Evolutionary conservation across 345 rosid genomes (phyloP), one percentile per base, ranked within the genome.

Genomic region (Eucalyptus curtisii): DNA sequence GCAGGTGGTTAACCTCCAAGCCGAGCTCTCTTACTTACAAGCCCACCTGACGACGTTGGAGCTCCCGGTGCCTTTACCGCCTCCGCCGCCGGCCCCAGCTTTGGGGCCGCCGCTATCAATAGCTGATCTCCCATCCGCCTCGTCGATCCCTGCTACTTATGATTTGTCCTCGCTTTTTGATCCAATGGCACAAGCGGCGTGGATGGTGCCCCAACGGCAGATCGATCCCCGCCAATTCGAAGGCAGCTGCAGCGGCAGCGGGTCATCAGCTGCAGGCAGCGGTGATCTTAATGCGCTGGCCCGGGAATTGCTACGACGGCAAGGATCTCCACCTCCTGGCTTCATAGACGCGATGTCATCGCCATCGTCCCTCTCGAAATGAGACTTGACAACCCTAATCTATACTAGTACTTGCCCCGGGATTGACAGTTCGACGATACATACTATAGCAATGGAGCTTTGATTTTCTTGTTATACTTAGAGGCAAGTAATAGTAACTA

Each of bases 21-120:
- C 99, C 12, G 99, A 97, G 92, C 93, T 97, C 15, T 92, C 99
- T n/a, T 95, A 91, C 93, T 91, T 96, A 89, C 98, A 96, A 91
- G 94, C 99, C 55, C 95, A 94, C 87, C 90, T 96, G 66, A 91
- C 98, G 40, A 91, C 98, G 16, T 81, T 96, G 87, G 96, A 95
- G 93, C 91, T 91, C 31, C 94, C 96, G 37, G 89, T 94, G 27
- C 93, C 91, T n/a, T 93, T 93, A 25, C 92, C 95, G 13, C 95
- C 94, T 27, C 95, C 91, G 15, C 91, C 93, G 3, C 90, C 91
- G 6, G 89, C 92, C 59, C 52, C 88, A 6, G 44, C 89, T 19
- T 64, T 90, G 89, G 82, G 91, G 7, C 87, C 91, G 3, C 92
- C 92, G 4, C 96, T 96, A n/a, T 93, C 99, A 24, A 93, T 95